phyloP scores from a whole-genome alignment of 306 rosid genomes.

The Lagenaria siceraria region DNA sequence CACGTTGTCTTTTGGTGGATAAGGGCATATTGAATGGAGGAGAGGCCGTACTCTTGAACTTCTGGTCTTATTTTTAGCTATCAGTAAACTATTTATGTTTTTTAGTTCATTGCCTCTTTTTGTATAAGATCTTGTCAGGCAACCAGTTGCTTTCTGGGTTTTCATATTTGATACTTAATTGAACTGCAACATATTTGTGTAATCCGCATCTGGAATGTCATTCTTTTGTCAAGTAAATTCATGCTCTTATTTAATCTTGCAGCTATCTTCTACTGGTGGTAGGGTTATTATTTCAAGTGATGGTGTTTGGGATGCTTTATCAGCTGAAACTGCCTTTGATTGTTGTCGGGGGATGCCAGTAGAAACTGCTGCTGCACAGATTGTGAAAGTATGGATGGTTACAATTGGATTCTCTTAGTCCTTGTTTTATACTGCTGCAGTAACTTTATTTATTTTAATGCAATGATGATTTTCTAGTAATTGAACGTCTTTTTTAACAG shows the following conservation, averaged over 20 bases:
- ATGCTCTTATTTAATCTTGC: slow-evolving; percentile 18
- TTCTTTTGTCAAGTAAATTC: background rate
- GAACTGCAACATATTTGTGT: background rate
- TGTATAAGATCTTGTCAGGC: background rate
- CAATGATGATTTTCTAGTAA: background rate
- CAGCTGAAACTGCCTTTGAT: slow-evolving; percentile 71
- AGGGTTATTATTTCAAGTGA: slow-evolving; percentile 91
- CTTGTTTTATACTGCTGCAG: background rate
- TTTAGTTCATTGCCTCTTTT: background rate
- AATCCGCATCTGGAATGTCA: background rate
- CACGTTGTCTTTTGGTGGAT: background rate
- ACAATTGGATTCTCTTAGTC: background rate
- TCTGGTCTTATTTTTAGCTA: background rate
- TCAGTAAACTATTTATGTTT: background rate
- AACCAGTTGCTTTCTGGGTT: background rate
- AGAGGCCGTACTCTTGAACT: background rate
- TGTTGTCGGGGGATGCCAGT: slow-evolving; percentile 81
- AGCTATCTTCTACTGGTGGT: slow-evolving; percentile 90
- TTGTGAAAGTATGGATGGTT: slow-evolving; percentile 63
- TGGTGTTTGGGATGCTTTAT: slow-evolving; percentile 94
- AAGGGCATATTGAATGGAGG: background rate
- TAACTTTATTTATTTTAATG: background rate
- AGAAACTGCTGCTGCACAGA: slow-evolving; percentile 76
- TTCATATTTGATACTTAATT: background rate
- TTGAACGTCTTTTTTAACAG: slow-evolving; percentile 26